Evolutionary conservation across 2,329 filamentous ascomycete species (phyloP).

Genomic region (Trichoderma polysporum): DNA sequence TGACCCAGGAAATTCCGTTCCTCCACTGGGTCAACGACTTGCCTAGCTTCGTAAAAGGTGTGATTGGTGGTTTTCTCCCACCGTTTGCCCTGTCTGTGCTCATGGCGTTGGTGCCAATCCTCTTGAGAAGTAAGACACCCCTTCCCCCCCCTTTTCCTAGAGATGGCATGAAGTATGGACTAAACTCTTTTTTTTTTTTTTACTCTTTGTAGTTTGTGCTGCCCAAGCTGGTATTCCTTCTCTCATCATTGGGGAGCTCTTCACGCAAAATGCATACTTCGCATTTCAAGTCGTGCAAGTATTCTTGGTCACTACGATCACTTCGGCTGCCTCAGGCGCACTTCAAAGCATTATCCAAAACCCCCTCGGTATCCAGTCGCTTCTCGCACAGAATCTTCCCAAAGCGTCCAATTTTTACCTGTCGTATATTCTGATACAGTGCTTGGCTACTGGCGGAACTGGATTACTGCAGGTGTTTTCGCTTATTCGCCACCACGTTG

Average conservation of each 20-base stretch:
- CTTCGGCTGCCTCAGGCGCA: constrained; percentile 75
- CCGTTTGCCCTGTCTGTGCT: constrained; percentile 75
- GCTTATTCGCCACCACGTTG: constrained; percentile 54
- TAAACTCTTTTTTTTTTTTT: neutral
- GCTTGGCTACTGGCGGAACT: constrained; percentile 73
- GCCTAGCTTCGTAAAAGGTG: constrained; percentile 70
- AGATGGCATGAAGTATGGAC: neutral
- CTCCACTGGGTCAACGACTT: constrained; percentile 70
- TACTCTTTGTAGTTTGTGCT: constrained; percentile 60
- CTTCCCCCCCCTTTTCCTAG: neutral
- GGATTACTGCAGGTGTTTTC: constrained; percentile 71
- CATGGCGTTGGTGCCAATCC: constrained; percentile 80
- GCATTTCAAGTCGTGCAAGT: constrained; percentile 88
- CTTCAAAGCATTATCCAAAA: constrained; percentile 61
- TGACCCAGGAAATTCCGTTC: constrained; percentile 67
- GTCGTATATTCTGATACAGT: constrained; percentile 89
- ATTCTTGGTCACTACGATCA: constrained; percentile 81
- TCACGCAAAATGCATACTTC: constrained; percentile 90
- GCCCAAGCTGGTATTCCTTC: constrained; percentile 79
- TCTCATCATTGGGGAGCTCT: constrained; percentile 75
- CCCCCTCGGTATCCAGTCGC: constrained; percentile 58
- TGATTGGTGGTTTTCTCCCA: constrained; percentile 83
- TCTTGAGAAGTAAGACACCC: constrained; percentile 60
- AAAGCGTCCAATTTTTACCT: constrained; percentile 92
- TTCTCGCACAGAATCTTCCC: constrained; percentile 75